A percentile compares a stretch with the other conserved stretches of the same genome.
Evolutionary conservation across 78 protist genomes (phyloP).

Genomic region (Diacronema lutheri): DNA sequence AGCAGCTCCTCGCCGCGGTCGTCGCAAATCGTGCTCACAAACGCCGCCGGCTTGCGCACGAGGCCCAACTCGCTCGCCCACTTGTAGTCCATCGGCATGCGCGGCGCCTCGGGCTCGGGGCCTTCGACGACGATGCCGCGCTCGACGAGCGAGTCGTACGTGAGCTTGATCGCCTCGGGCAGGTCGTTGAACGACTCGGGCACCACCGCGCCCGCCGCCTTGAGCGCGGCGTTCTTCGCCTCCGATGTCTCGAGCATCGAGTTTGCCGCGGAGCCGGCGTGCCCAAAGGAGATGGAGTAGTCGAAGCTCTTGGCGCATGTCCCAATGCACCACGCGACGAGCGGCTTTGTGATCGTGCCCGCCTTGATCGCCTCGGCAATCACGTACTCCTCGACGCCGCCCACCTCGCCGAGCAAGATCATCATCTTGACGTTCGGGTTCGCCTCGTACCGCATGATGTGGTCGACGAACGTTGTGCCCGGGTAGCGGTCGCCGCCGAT

Average conservation of each 20-base stretch:
- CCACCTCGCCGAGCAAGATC: conserved; percentile 88
- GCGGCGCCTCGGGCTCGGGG: conserved; percentile 67
- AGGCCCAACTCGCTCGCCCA: conserved; percentile 81
- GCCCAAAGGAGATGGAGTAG: conserved; percentile 79
- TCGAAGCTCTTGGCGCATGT: conserved; percentile 79
- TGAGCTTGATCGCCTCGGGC: conserved; percentile 49
- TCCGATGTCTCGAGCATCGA: conserved; percentile 66
- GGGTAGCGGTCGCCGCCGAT: conserved; percentile 93
- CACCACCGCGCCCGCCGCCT: conserved; percentile 81
- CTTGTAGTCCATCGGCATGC: conserved; percentile 82
- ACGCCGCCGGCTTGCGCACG: conserved; percentile 81
- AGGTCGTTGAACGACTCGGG: conserved; percentile 61
- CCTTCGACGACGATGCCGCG: conserved; percentile 41
- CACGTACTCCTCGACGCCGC: conserved; percentile 89
- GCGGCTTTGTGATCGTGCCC: conserved; percentile 86
- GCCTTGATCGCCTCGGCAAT: conserved; percentile 71
- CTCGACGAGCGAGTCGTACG: conserved; percentile 44
- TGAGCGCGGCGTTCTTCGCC: conserved; percentile 79
- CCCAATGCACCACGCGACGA: conserved; percentile 82
- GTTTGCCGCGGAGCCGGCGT: conserved; percentile 81
- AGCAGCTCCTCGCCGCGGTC: conserved; percentile 92
- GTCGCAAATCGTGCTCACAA: conserved; percentile 86
- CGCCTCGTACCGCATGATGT: conserved; percentile 59
- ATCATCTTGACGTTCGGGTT: conserved; percentile 73
- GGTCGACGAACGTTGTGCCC: conserved; percentile 80